Conservation (phyloP, 2,329 filamentous ascomycete genomes). For the Leptographium flavum region DNA sequence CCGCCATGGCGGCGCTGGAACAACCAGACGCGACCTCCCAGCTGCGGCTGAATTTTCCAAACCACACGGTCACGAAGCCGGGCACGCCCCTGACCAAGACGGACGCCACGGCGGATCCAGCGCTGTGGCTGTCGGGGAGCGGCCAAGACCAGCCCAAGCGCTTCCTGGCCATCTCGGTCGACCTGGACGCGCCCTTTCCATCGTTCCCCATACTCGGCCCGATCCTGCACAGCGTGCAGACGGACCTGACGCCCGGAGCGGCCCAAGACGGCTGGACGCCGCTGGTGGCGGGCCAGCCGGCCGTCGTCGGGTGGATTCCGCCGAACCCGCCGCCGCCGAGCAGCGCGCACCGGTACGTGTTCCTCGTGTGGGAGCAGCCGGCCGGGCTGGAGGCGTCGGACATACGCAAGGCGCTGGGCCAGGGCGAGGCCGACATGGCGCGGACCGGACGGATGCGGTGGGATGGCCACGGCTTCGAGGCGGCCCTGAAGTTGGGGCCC, state of each 20-base stretch:
- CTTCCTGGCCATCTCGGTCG: conserved; percentile 27
- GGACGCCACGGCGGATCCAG: neutral
- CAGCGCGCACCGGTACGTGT: conserved; percentile 9
- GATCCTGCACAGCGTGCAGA: conserved; percentile 32
- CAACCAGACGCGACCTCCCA: neutral
- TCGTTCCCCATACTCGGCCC: conserved; percentile 26
- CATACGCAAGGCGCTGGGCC: conserved; percentile 17
- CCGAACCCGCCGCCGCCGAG: conserved; percentile 8
- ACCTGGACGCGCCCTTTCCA: conserved; percentile 32
- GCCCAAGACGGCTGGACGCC: conserved; percentile 6
- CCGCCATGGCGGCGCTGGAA: neutral
- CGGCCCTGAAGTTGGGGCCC: conserved; percentile 11
- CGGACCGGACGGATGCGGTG: conserved; percentile 25
- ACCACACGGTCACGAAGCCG: neutral
- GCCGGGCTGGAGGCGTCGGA: conserved; percentile 7
- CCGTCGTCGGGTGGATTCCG: conserved; percentile 3
- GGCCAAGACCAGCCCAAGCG: neutral
- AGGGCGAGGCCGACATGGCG: conserved; percentile 21
- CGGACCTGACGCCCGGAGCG: conserved; percentile 17
- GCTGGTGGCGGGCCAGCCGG: neutral
- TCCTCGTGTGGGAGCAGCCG: conserved; percentile 11
- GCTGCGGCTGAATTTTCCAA: conserved; percentile 3
- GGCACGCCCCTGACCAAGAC: neutral
- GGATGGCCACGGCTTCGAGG: conserved; percentile 25
- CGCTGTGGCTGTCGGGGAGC: neutral